phyloP scores from a whole-genome alignment of 1,139 yeast species.

The Kodamaea alishanica region DNA sequence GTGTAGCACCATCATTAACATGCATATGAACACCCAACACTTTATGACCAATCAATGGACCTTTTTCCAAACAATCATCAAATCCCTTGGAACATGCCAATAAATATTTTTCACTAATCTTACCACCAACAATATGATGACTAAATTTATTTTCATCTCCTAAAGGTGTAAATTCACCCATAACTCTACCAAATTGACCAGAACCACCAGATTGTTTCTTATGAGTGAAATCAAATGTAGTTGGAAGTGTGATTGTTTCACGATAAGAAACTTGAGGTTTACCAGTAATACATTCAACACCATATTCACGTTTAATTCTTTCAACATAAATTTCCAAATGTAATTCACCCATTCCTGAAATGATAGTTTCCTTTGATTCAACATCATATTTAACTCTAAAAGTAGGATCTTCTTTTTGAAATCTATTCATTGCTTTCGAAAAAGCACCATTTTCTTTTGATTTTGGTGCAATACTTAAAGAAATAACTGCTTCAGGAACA shows the following conservation, averaged over 20 bases:
- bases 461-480: constrained; percentile 85
- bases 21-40: constrained; percentile 93
- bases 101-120: constrained; percentile 90
- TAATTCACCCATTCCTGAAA: constrained; percentile 98
- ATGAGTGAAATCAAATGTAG: constrained; percentile 90
- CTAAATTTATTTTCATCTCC: constrained; percentile 71
- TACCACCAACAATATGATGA: constrained; percentile 93
- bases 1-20: constrained; percentile 95
- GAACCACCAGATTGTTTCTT: constrained; percentile 99
- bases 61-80: constrained; percentile 92
- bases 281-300: constrained; percentile 93
- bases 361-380: constrained; percentile 93
- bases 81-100: constrained; percentile 95
- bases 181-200: constrained; percentile 97
- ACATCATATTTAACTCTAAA: constrained; percentile 87
- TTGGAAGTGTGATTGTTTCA: constrained; percentile 75
- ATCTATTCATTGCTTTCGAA: constrained; percentile 93
- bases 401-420: constrained; percentile 98
- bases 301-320: constrained; percentile 96
- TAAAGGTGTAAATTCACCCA: constrained; percentile 72
- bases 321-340: constrained; percentile 96
- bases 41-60: constrained; percentile 92
- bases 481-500: constrained; percentile 97
- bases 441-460: constrained; percentile 80
- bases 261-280: constrained; percentile 98